Conservation (phyloP, 345 rosid species). For the Populus deltoides region DNA sequence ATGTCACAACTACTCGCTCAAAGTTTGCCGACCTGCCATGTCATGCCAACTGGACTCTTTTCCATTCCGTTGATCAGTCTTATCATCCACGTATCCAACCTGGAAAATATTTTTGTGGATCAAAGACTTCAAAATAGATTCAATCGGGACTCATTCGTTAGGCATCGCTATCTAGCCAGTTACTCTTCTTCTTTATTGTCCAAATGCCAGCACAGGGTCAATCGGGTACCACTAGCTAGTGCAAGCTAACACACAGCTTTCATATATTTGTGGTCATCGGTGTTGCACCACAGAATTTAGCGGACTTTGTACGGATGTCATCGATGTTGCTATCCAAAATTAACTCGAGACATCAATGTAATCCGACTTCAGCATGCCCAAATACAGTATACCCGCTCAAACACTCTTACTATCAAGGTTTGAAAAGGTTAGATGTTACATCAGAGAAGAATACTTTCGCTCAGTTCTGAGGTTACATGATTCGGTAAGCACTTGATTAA, state of each 20-base stretch:
- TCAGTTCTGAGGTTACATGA: too few relatives aligned
- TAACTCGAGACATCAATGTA: too few relatives aligned
- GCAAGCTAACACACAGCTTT: slow-evolving; percentile 18
- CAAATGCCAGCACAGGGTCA: slow-evolving; percentile 7
- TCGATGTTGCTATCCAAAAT: slow-evolving; percentile 8
- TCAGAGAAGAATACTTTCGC: too few relatives aligned
- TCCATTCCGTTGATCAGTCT: slow-evolving; percentile 19
- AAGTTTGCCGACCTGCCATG: slow-evolving; percentile 19
- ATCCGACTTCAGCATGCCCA: too few relatives aligned
- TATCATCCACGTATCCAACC: slow-evolving; percentile 10
- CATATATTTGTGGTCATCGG: neutral
- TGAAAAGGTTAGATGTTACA: too few relatives aligned
- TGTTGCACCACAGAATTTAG: slow-evolving; percentile 18
- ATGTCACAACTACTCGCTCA: slow-evolving; percentile 15
- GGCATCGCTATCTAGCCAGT: slow-evolving; percentile 20
- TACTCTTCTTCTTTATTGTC: neutral
- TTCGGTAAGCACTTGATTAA: too few relatives aligned
- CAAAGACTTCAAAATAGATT: slow-evolving; percentile 13
- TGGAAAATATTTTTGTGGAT: slow-evolving; percentile 21
- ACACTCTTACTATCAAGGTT: neutral
- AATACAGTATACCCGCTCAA: neutral
- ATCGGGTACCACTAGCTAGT: slow-evolving; percentile 12
- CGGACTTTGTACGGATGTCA: slow-evolving; percentile 2
- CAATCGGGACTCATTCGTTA: slow-evolving; percentile 9
- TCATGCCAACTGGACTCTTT: slow-evolving; percentile 15